These are phyloP conservation scores for Dysphania ambrosioides DNA, from an alignment of 148 eudicot species.

Conservation along the genomic window DNA sequence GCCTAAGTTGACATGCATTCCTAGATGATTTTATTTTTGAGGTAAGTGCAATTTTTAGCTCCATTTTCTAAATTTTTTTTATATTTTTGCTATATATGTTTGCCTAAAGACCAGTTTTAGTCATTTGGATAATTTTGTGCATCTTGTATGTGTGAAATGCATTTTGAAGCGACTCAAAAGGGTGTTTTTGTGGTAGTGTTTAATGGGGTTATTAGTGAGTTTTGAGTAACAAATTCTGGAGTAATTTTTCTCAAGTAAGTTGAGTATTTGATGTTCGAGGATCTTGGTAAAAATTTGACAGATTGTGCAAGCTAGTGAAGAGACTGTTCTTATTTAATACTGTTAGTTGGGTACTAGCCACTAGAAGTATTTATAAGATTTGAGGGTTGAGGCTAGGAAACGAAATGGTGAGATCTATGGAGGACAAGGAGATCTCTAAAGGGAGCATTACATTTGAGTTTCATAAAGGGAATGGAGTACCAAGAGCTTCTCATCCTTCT, in stretches of 20 bases:
- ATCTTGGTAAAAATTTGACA: constrained; percentile 16
- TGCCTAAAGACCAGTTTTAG: neutral
- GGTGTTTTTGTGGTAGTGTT: neutral
- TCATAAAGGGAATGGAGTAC: constrained; percentile 54
- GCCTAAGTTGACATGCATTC: neutral
- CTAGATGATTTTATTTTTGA: constrained; percentile 11
- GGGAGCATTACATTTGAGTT: constrained; percentile 60
- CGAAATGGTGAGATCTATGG: constrained; percentile 68
- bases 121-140: neutral
- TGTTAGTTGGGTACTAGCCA: neutral
- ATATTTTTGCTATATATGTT: too few relatives aligned
- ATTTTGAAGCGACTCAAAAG: too few relatives aligned
- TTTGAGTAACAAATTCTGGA: neutral
- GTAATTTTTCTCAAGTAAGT: neutral
- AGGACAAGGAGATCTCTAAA: constrained; percentile 68
- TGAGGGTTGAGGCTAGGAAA: neutral
- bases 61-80: neutral
- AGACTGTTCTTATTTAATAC: neutral
- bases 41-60: neutral
- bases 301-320: neutral
- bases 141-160: constrained; percentile 1
- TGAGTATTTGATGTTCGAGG: constrained; percentile 10
- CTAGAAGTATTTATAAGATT: neutral
- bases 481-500: constrained; percentile 37
- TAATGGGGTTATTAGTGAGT: neutral